Evolutionary conservation across 2,329 filamentous ascomycete genomes (phyloP).

Genomic region (Neonectria coccinea): DNA sequence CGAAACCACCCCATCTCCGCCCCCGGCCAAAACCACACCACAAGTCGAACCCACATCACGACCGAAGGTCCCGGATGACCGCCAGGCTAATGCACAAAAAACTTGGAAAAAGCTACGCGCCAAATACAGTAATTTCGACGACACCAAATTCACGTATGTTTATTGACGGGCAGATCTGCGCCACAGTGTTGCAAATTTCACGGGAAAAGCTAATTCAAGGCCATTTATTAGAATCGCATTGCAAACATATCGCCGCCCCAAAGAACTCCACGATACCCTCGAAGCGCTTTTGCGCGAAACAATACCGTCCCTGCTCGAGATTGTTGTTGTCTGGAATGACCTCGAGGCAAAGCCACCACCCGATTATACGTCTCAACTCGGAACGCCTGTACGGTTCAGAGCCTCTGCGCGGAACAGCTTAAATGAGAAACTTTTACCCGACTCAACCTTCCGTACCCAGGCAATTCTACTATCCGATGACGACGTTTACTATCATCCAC

Average conservation of each 20-base stretch:
- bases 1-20: background rate
- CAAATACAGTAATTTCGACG: background rate
- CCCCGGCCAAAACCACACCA: background rate
- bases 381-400: slow-evolving; percentile 50
- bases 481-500: slow-evolving; percentile 52
- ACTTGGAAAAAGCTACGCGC: background rate
- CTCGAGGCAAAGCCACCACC: slow-evolving; percentile 43
- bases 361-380: slow-evolving; percentile 41
- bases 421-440: slow-evolving; percentile 52
- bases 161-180: too few species aligned
- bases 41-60: background rate
- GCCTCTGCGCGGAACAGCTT: slow-evolving; percentile 48
- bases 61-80: background rate
- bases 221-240: slow-evolving; percentile 48
- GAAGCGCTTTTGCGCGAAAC: slow-evolving; percentile 37
- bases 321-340: slow-evolving; percentile 54
- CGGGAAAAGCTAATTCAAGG: background rate
- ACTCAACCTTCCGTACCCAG: slow-evolving; percentile 49
- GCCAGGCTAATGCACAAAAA: background rate
- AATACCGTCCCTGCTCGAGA: slow-evolving; percentile 51
- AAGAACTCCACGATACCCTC: slow-evolving; percentile 48
- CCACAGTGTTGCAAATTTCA: background rate
- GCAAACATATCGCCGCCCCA: slow-evolving; percentile 49
- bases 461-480: slow-evolving; percentile 54
- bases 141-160: slow-evolving; percentile 3